Conservation (phyloP, 1,139 yeast genomes). For the Suhomyces ambrosiae region DNA sequence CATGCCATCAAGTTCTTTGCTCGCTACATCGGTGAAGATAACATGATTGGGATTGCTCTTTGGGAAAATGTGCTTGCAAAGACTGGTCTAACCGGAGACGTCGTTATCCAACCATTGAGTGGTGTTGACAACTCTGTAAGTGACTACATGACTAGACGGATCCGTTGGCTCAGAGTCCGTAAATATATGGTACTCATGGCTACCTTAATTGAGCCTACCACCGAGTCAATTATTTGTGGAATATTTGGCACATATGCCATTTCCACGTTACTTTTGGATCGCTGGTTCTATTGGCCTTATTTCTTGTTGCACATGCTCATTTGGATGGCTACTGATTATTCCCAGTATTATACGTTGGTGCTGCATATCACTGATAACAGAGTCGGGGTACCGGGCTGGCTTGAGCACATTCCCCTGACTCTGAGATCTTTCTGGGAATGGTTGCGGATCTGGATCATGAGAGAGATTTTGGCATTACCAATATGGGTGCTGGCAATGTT, state of each 20-base stretch:
- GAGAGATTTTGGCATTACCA: slow-evolving; percentile 80
- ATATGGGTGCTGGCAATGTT: slow-evolving; percentile 81
- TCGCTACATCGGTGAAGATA: slow-evolving; percentile 86
- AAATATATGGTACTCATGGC: slow-evolving; percentile 88
- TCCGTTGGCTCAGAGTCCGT: slow-evolving; percentile 87
- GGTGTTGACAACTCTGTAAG: slow-evolving; percentile 45
- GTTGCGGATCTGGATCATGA: slow-evolving; percentile 56
- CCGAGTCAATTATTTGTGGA: slow-evolving; percentile 75
- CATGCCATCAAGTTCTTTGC: slow-evolving; percentile 66
- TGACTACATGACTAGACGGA: slow-evolving; percentile 68
- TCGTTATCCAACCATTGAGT: slow-evolving; percentile 75
- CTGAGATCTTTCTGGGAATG: slow-evolving; percentile 24
- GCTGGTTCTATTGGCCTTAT: slow-evolving; percentile 35
- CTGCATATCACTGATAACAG: slow-evolving; percentile 22
- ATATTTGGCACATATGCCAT: slow-evolving; percentile 65
- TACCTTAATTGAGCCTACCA: slow-evolving; percentile 82
- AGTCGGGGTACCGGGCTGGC: slow-evolving; percentile 10
- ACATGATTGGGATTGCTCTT: slow-evolving; percentile 85
- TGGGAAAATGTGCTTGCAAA: slow-evolving; percentile 74
- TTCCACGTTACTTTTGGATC: slow-evolving; percentile 45
- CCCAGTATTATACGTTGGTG: slow-evolving; percentile 55
- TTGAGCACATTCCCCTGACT: slow-evolving; percentile 14
- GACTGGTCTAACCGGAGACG: slow-evolving; percentile 78
- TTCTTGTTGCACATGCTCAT: slow-evolving; percentile 55
- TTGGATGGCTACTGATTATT: slow-evolving; percentile 69